These are phyloP conservation scores for Lactarius evosmus DNA, from an alignment of 768 basidiomycete genomes.

Conservation along the genomic window DNA sequence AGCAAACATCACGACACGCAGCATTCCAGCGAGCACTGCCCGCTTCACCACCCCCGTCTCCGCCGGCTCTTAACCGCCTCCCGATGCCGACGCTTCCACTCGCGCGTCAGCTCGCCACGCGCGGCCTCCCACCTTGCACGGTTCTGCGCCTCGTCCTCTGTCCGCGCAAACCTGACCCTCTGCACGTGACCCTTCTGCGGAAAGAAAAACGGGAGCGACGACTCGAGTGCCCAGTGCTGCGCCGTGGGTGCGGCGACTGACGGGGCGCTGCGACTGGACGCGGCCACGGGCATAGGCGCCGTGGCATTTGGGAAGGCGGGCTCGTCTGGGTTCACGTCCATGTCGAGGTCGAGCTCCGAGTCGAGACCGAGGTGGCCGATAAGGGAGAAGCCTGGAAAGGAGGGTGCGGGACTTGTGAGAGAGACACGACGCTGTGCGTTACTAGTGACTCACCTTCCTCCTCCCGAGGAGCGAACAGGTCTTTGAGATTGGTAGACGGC, in stretches of 20 bases:
- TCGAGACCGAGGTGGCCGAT: conserved; percentile 72
- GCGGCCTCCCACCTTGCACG: conserved; percentile 66
- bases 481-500: conserved; percentile 49
- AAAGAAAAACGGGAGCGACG: conserved; percentile 25
- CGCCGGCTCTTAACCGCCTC: conserved; percentile 68
- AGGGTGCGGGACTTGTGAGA: background rate
- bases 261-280: background rate
- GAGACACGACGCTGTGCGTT: background rate
- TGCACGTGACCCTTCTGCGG: conserved; percentile 10
- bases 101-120: conserved; percentile 63
- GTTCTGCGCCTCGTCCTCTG: conserved; percentile 57
- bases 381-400: conserved; percentile 66
- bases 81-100: conserved; percentile 74
- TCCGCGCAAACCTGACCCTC: conserved; percentile 51
- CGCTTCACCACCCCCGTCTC: conserved; percentile 49
- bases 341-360: conserved; percentile 56
- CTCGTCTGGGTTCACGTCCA: conserved; percentile 44
- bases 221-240: conserved; percentile 7
- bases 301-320: background rate
- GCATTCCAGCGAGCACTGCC: background rate
- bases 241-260: background rate
- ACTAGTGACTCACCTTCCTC: conserved; percentile 52
- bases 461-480: conserved; percentile 68
- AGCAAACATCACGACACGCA: too few species aligned
- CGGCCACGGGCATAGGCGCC: background rate